Evolutionary conservation across 768 basidiomycete species (phyloP).

Genomic region (Lactarius hengduanensis): DNA sequence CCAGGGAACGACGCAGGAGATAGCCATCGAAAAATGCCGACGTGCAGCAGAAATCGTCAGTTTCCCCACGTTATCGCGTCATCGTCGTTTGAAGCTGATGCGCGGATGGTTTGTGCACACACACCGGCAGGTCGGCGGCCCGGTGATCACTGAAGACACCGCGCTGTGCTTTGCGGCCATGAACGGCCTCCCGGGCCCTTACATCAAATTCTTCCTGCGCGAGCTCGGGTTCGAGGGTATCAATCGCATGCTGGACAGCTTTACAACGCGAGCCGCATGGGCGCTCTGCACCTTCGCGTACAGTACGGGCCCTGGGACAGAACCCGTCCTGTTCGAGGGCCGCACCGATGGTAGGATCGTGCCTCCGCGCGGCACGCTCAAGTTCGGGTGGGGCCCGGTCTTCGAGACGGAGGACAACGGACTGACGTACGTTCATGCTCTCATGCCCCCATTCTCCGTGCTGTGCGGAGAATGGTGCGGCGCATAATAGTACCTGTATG

Average conservation of each 20-base stretch:
- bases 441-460: slow-evolving; percentile 6
- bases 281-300: slow-evolving; percentile 98
- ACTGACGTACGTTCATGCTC: slow-evolving; percentile 56
- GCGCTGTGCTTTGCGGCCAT: slow-evolving; percentile 89
- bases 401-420: slow-evolving; percentile 80
- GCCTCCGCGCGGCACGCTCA: slow-evolving; percentile 67
- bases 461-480: background rate
- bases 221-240: slow-evolving; percentile 87
- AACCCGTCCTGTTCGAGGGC: slow-evolving; percentile 85
- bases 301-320: slow-evolving; percentile 73
- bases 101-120: background rate
- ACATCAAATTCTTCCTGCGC: slow-evolving; percentile 91
- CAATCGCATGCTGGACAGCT: slow-evolving; percentile 77
- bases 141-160: slow-evolving; percentile 88
- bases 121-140: slow-evolving; percentile 42
- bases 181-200: slow-evolving; percentile 93
- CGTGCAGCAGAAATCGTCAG: slow-evolving; percentile 77
- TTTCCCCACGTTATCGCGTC: background rate
- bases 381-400: slow-evolving; percentile 90
- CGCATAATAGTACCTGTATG: background rate
- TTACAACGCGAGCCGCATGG: slow-evolving; percentile 74
- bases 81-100: background rate
- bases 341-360: slow-evolving; percentile 89
- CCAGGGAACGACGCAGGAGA: slow-evolving; percentile 89
- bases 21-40: slow-evolving; percentile 83